Evolutionary conservation across 495 filamentous ascomycete species (phyloP), one percentile per base, ranked within the genome.

Genomic region (Penicillium roqueforti): DNA sequence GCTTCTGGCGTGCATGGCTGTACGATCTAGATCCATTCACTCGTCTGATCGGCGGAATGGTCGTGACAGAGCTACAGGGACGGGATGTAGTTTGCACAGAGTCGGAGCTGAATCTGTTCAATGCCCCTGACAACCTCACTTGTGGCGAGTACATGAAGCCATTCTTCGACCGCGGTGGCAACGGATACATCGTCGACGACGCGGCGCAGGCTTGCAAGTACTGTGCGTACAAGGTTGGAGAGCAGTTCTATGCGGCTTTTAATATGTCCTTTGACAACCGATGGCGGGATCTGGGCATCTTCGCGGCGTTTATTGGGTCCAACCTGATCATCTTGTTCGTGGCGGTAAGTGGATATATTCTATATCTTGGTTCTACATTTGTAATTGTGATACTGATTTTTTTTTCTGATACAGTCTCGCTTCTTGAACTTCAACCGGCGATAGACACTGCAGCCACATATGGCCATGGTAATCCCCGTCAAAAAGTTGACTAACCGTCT

Each of bases 1-100:
- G 63, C 3, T 92, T 91, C 71, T 96, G 89, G 85, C 78, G 84
- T 11, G 75, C 75, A 1, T 92, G 89, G 89, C 75, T 95, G 18
- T 91, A 92, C 69, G 71, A 91, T 56, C 81, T 95, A 3, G 85
- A 91, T 58, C 91, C 91, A 0, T 93, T 95, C 68, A 92, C 87
- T 2, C 83, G 89, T 4, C 78, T 95, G 7, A 87, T 97, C 60
- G 76, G 82, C 40, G 91, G 89, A 8, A 88, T 90, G 68, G 80
- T 91, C 4, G 82, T 84, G 1, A 91, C 87, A 3, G 88, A 87
- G 49, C 76, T 92, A 6, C 85, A 88, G 60, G 76, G 75, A 0
- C 68, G 81, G n/a, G 65, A 75, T 0, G 88, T 92, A 0, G 58
- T 67, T 9, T 92, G 88, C 63, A 55, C 61, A 5, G 42, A 61